Evolutionary conservation across 2,329 filamentous ascomycete genomes (phyloP).

Genomic region (Pezicula rhizophila): DNA sequence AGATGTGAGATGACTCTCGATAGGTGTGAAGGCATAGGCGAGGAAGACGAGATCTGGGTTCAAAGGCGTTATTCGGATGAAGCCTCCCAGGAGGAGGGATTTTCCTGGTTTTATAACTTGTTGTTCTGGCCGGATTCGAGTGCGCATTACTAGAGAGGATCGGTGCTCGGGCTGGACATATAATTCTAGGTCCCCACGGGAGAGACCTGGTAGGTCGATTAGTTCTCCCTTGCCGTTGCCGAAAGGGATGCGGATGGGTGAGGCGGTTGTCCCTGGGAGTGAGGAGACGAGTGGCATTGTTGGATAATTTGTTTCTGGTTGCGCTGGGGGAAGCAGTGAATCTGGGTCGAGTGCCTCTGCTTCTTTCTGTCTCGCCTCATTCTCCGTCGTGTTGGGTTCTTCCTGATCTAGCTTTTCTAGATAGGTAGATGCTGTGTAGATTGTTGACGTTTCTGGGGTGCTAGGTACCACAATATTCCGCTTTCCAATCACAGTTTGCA

Average conservation of each 20-base stretch:
- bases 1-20: slow-evolving; percentile 69
- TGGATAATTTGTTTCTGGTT: slow-evolving; percentile 68
- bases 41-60: slow-evolving; percentile 61
- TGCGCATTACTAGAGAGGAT: slow-evolving; percentile 69
- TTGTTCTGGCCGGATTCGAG: slow-evolving; percentile 68
- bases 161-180: slow-evolving; percentile 64
- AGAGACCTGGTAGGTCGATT: slow-evolving; percentile 84
- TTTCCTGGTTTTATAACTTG: slow-evolving; percentile 66
- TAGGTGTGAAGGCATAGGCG: slow-evolving; percentile 79
- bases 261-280: slow-evolving; percentile 88
- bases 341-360: slow-evolving; percentile 14
- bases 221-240: slow-evolving; percentile 82
- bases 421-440: not conserved
- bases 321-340: slow-evolving; percentile 69
- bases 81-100: slow-evolving; percentile 76
- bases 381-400: not conserved
- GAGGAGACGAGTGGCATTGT: slow-evolving; percentile 81
- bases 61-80: slow-evolving; percentile 80
- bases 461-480: not conserved
- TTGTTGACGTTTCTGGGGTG: not conserved
- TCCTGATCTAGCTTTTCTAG: too few species aligned
- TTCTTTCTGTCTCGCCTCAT: slow-evolving; percentile 8
- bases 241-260: slow-evolving; percentile 88
- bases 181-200: slow-evolving; percentile 64
- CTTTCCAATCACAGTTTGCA: not conserved